A percentile compares a stretch with the other conserved stretches of the same genome.
Conservation (phyloP, 1,284 basidiomycete species). For the Exsudoporus floridanus region DNA sequence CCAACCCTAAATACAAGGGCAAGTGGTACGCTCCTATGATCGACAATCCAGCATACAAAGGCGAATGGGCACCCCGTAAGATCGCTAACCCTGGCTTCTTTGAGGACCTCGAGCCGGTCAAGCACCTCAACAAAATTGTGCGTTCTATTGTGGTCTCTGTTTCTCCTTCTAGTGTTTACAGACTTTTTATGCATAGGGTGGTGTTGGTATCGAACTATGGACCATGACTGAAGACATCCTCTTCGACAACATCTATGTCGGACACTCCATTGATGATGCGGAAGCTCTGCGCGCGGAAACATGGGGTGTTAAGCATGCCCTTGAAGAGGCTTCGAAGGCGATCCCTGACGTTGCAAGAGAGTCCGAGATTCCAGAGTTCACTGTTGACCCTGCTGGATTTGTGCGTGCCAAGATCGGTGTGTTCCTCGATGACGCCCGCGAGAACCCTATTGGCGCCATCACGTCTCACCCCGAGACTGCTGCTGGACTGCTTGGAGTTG, state of each 20-base stretch:
- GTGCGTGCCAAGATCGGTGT: conserved; percentile 71
- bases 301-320: conserved; percentile 77
- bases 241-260: conserved; percentile 93
- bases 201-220: conserved; percentile 97
- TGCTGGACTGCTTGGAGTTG: conserved; percentile 66
- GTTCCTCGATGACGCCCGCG: conserved; percentile 73
- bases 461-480: conserved; percentile 84
- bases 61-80: conserved; percentile 89
- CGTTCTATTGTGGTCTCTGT: conserved; percentile 25
- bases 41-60: conserved; percentile 97
- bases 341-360: conserved; percentile 44
- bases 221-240: conserved; percentile 98
- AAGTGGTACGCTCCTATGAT: conserved; percentile 94
- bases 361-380: conserved; percentile 57
- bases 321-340: conserved; percentile 57
- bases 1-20: conserved; percentile 93
- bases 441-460: conserved; percentile 74
- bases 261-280: conserved; percentile 83
- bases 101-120: conserved; percentile 84
- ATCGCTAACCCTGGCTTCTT: conserved; percentile 93
- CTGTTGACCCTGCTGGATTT: conserved; percentile 75
- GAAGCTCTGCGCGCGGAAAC: conserved; percentile 80
- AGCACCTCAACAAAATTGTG: conserved; percentile 81
- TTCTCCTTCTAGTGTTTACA: conserved; percentile 5
- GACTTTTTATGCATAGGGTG: conserved; percentile 52